phyloP scores from a whole-genome alignment of 495 filamentous ascomycete genomes.

The Penicillium desertorum region DNA sequence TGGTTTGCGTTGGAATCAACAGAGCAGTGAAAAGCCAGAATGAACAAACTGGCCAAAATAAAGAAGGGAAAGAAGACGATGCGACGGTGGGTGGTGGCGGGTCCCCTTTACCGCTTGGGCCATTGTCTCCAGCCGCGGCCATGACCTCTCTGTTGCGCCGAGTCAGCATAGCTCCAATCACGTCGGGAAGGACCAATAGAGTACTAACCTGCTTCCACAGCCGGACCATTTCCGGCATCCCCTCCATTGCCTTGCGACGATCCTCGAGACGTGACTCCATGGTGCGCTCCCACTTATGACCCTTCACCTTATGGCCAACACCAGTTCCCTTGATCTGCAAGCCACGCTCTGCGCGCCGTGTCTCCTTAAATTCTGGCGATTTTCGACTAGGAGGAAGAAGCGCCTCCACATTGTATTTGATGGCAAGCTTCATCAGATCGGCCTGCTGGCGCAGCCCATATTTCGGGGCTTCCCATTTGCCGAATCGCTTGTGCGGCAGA shows the following conservation, averaged over 20 bases:
- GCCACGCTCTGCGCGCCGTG: constrained; percentile 67
- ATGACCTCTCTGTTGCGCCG: constrained; percentile 66
- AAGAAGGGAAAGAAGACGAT: constrained; percentile 19
- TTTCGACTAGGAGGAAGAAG: constrained; percentile 78
- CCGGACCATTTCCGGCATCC: constrained; percentile 86
- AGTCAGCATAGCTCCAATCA: constrained; percentile 24
- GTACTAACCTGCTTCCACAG: constrained; percentile 85
- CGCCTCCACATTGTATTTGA: constrained; percentile 76
- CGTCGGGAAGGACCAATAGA: not conserved
- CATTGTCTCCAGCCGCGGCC: constrained; percentile 88
- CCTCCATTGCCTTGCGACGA: constrained; percentile 86
- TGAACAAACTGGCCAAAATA: constrained; percentile 13
- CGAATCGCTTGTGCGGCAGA: constrained; percentile 65
- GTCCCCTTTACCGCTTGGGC: constrained; percentile 56
- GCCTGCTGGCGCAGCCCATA: constrained; percentile 86
- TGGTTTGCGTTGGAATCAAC: constrained; percentile 14
- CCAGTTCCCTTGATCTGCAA: constrained; percentile 85
- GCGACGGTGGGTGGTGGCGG: not conserved
- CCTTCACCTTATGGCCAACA: constrained; percentile 90
- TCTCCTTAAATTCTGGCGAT: constrained; percentile 65
- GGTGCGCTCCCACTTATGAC: constrained; percentile 87
- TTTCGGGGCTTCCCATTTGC: constrained; percentile 74
- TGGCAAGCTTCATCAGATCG: constrained; percentile 84
- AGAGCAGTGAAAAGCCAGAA: constrained; percentile 31
- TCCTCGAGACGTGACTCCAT: constrained; percentile 80